A percentile compares a stretch with the other conserved stretches of the same genome.
Conservation (phyloP, 352 stramenopile genomes). For the Phytophthora sansomeana region DNA sequence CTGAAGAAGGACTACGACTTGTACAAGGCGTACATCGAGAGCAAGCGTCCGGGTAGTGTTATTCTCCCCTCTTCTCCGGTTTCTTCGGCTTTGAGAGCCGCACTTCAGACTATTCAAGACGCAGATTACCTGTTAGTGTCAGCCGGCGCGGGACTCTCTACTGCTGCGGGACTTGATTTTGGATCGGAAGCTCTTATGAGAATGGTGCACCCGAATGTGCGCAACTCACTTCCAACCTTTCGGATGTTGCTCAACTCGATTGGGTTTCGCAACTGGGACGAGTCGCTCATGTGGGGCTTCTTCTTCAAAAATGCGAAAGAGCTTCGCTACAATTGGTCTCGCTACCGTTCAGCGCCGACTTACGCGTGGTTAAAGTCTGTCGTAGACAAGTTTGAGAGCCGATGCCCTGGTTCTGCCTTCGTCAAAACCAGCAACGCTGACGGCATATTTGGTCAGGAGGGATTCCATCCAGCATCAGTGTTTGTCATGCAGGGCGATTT, state of each 20-base stretch:
- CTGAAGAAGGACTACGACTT: constrained; percentile 59
- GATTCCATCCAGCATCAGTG: constrained; percentile 50
- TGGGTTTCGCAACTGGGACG: constrained; percentile 43
- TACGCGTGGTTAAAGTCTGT: constrained; percentile 52
- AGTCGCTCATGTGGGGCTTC: constrained; percentile 55
- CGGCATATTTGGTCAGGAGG: constrained; percentile 69
- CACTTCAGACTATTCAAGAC: constrained; percentile 48
- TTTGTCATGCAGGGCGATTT: constrained; percentile 70
- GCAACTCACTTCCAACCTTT: constrained; percentile 40
- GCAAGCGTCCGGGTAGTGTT: constrained; percentile 25
- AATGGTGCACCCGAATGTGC: constrained; percentile 49
- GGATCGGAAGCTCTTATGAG: constrained; percentile 58
- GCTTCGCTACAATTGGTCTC: constrained; percentile 49
- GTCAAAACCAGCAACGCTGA: constrained; percentile 67
- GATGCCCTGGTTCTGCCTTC: constrained; percentile 41
- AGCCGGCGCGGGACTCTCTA: constrained; percentile 58
- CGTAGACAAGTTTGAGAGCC: constrained; percentile 31
- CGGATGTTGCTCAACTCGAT: constrained; percentile 59
- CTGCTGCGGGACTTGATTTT: constrained; percentile 65
- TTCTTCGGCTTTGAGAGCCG: constrained; percentile 35
- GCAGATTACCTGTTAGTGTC: constrained; percentile 71
- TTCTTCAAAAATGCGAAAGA: constrained; percentile 61
- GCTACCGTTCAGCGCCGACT: constrained; percentile 49
- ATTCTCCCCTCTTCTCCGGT: constrained; percentile 28
- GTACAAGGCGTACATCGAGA: constrained; percentile 51